phyloP scores from a whole-genome alignment of 345 rosid species.

The Gossypium australe region DNA sequence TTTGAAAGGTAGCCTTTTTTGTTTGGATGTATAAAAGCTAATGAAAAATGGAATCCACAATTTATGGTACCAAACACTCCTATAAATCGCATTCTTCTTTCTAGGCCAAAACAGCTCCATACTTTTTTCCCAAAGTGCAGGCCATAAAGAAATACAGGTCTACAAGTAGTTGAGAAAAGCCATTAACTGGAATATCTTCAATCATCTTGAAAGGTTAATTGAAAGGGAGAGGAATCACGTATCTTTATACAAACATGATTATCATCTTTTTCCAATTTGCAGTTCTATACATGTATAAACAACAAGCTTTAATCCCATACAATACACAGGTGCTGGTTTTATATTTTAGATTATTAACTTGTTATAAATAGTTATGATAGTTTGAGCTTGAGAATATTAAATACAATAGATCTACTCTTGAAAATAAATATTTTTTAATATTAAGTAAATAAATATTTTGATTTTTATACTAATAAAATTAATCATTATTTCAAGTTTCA shows the following conservation, averaged over 20 bases:
- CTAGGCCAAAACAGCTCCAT: not conserved
- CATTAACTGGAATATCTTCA: not conserved
- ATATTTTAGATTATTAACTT: too few species aligned
- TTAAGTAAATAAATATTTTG: too few species aligned
- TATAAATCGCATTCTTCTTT: not conserved
- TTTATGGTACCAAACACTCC: not conserved
- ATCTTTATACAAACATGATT: not conserved
- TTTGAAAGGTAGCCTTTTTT: not conserved
- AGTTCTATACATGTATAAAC: not conserved
- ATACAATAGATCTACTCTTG: too few species aligned
- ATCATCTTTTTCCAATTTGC: not conserved
- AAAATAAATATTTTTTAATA: too few species aligned
- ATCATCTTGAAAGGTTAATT: not conserved
- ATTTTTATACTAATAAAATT: too few species aligned
- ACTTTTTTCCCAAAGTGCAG: not conserved
- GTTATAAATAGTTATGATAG: too few species aligned
- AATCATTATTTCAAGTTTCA: too few species aligned
- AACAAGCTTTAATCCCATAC: not conserved
- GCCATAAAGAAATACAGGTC: not conserved
- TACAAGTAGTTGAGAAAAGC: not conserved
- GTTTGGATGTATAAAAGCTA: too few species aligned
- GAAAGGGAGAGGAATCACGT: not conserved
- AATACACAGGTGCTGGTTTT: not conserved
- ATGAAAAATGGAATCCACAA: not conserved
- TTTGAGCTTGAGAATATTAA: too few species aligned